Evolutionary conservation across 768 basidiomycete genomes (phyloP).

Genomic region (Russula brevipes): DNA sequence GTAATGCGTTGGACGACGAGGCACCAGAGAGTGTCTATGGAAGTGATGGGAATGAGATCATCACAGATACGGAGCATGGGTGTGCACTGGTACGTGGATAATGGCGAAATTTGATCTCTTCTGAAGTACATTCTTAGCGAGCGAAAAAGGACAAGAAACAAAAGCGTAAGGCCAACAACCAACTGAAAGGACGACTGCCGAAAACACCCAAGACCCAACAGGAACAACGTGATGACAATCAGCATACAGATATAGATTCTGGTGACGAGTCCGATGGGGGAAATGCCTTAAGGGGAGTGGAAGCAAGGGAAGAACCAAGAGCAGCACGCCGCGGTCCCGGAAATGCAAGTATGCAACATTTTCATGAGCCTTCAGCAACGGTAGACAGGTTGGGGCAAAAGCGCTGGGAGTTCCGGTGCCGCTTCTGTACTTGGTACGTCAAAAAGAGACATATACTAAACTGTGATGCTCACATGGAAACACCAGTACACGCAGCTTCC

Average conservation of each 20-base stretch:
- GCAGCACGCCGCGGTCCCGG: neutral
- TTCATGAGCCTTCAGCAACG: neutral
- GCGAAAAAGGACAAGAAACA: too few relatives aligned
- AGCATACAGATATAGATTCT: neutral
- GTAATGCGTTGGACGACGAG: neutral
- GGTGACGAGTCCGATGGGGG: neutral
- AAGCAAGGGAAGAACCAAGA: neutral
- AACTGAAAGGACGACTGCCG: too few relatives aligned
- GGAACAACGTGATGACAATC: neutral
- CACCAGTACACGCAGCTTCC: neutral
- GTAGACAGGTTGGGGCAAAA: neutral
- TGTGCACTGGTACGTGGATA: neutral
- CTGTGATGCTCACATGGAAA: too few relatives aligned
- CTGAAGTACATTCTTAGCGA: too few relatives aligned
- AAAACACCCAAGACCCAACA: too few relatives aligned
- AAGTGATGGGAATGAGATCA: neutral
- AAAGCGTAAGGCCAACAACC: too few relatives aligned
- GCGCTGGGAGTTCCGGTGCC: neutral
- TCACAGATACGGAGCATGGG: neutral
- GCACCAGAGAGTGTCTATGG: neutral
- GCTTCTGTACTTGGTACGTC: neutral
- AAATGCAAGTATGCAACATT: conserved; percentile 1
- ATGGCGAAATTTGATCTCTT: too few relatives aligned
- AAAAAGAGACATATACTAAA: neutral
- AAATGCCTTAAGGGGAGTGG: neutral